These are phyloP conservation scores for Raddia guianensis DNA, from an alignment of 176 grass and related monocot species.

Conservation along the genomic window DNA sequence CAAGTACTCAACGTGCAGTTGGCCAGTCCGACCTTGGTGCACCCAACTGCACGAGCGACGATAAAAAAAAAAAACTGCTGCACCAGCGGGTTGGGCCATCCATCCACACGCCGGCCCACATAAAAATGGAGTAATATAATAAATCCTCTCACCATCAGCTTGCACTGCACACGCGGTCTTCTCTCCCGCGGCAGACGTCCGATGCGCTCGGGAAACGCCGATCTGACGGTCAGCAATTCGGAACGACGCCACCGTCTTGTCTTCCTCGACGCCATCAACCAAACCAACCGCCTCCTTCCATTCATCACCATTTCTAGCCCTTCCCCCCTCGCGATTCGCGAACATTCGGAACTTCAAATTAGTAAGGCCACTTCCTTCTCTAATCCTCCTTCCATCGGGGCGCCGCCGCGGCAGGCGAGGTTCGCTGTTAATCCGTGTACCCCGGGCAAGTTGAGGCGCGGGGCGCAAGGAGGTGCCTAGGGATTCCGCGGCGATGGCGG, in stretches of 20 bases:
- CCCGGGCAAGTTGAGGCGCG: neutral
- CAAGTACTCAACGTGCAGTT: too few species aligned
- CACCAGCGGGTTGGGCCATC: neutral
- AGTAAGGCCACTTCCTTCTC: slow-evolving; percentile 12
- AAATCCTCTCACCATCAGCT: neutral
- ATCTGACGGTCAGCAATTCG: slow-evolving; percentile 16
- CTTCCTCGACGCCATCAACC: slow-evolving; percentile 20
- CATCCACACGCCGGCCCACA: neutral
- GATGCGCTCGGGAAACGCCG: neutral
- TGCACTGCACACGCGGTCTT: neutral
- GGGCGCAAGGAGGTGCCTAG: neutral
- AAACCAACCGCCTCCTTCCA: slow-evolving; percentile 16
- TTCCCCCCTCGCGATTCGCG: neutral
- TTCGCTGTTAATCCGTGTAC: neutral
- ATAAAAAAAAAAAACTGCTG: too few species aligned
- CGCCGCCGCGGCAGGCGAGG: neutral
- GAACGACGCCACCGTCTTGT: neutral
- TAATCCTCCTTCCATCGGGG: neutral
- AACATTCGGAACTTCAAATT: neutral
- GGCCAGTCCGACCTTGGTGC: too few species aligned
- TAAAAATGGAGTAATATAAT: neutral
- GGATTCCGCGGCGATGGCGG: slow-evolving; percentile 11
- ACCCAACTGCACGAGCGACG: too few species aligned
- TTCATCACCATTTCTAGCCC: slow-evolving; percentile 9
- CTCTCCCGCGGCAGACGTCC: slow-evolving; percentile 3